Evolutionary conservation across 2,329 filamentous ascomycete genomes (phyloP).

Genomic region (Venturia pyrina): DNA sequence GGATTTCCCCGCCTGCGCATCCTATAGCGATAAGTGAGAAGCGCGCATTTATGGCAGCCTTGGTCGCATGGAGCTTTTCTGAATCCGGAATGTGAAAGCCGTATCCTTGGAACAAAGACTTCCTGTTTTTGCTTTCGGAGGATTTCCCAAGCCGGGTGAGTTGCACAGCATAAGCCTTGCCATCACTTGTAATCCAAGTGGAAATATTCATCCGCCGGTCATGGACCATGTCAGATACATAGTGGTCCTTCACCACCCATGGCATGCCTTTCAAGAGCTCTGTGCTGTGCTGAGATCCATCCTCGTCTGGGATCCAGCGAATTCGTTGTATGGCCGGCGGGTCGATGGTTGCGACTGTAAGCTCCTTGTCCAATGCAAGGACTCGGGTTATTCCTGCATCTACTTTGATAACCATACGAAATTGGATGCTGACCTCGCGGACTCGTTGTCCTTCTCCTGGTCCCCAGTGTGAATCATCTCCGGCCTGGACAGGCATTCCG

Average conservation of each 20-base stretch:
- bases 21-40: conserved; percentile 90
- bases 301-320: conserved; percentile 77
- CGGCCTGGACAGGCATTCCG: conserved; percentile 20
- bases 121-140: background rate
- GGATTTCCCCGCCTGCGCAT: conserved; percentile 66
- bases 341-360: conserved; percentile 83
- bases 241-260: conserved; percentile 71
- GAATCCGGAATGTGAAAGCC: conserved; percentile 72
- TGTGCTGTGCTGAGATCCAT: conserved; percentile 76
- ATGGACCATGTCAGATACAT: conserved; percentile 76
- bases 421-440: conserved; percentile 78
- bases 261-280: conserved; percentile 80
- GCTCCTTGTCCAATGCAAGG: conserved; percentile 81
- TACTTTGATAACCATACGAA: conserved; percentile 96
- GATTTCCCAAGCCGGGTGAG: conserved; percentile 28
- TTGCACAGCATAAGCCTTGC: conserved; percentile 84
- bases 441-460: conserved; percentile 76
- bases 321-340: conserved; percentile 96
- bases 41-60: conserved; percentile 79
- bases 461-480: conserved; percentile 38
- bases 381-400: conserved; percentile 88
- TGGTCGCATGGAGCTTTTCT: conserved; percentile 52
- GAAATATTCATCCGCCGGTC: conserved; percentile 94
- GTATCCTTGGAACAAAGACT: conserved; percentile 67
- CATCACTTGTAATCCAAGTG: conserved; percentile 84